Conservation (phyloP, 169 alveolate genomes). For the Sarcocystis neurona region DNA sequence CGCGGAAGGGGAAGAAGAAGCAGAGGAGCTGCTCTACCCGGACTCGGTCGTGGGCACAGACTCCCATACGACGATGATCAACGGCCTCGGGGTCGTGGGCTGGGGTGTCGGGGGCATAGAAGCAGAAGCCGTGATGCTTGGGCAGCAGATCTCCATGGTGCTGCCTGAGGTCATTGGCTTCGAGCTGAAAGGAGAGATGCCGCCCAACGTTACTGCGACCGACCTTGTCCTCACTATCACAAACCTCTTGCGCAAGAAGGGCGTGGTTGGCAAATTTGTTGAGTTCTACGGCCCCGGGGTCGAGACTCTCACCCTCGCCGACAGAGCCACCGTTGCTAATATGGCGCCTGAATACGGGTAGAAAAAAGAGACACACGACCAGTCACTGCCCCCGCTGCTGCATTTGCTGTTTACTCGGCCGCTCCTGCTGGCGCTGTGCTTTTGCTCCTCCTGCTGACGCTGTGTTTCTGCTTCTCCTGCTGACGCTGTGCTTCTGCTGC, state of each 20-base stretch:
- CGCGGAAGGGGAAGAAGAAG: not conserved
- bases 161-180: slow-evolving; percentile 96
- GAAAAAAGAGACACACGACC: not conserved
- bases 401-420: not conserved
- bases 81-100: slow-evolving; percentile 96
- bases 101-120: slow-evolving; percentile 99
- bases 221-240: slow-evolving; percentile 91
- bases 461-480: not conserved
- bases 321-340: slow-evolving; percentile 95
- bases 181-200: slow-evolving; percentile 90
- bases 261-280: slow-evolving; percentile 96
- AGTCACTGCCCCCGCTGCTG: not conserved
- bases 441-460: not conserved
- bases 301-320: slow-evolving; percentile 87
- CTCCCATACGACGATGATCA: slow-evolving; percentile 98
- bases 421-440: not conserved
- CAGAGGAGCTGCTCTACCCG: slow-evolving; percentile 84
- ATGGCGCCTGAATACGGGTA: slow-evolving; percentile 97
- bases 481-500: not conserved
- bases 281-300: slow-evolving; percentile 95
- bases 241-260: slow-evolving; percentile 88
- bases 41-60: slow-evolving; percentile 93
- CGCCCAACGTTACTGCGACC: slow-evolving; percentile 88
- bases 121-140: slow-evolving; percentile 98
- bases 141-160: slow-evolving; percentile 95